These are phyloP conservation scores for Penicillium verhagenii DNA, from an alignment of 495 filamentous ascomycete species.

Conservation along the genomic window DNA sequence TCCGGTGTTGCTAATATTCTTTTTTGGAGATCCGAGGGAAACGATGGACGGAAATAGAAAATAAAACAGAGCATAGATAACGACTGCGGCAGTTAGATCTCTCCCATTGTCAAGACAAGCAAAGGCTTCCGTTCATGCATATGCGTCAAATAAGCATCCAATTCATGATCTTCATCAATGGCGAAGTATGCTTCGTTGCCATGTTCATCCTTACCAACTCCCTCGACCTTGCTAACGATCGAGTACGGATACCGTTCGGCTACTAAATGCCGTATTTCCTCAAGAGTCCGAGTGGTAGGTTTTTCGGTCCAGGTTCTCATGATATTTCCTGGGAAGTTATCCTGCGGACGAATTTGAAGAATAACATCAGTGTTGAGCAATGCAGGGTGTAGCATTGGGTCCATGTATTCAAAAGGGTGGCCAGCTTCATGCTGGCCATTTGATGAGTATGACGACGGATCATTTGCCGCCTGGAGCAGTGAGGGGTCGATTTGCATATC, in stretches of 20 bases:
- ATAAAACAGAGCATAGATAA: not conserved
- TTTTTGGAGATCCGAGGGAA: not conserved
- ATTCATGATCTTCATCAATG: constrained; percentile 67
- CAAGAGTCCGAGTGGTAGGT: constrained; percentile 52
- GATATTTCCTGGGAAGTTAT: constrained; percentile 38
- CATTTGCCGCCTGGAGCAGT: constrained; percentile 52
- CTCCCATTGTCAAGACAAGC: constrained; percentile 54
- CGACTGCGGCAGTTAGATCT: constrained; percentile 10
- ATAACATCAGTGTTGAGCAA: constrained; percentile 53
- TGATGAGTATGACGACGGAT: constrained; percentile 42
- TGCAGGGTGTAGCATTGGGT: constrained; percentile 30
- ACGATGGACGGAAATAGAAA: too few relatives aligned
- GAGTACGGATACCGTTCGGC: constrained; percentile 55
- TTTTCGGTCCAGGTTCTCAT: constrained; percentile 63
- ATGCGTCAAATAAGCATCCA: constrained; percentile 66
- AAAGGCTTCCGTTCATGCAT: constrained; percentile 62
- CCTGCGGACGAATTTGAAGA: constrained; percentile 61
- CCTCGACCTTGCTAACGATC: constrained; percentile 59
- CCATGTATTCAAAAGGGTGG: constrained; percentile 37
- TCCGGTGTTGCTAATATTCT: not conserved
- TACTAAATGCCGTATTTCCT: constrained; percentile 55
- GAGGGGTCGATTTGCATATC: constrained; percentile 69
- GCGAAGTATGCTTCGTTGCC: constrained; percentile 56
- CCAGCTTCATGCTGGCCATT: constrained; percentile 40
- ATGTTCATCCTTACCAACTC: constrained; percentile 58